Evolutionary conservation across 1,139 yeast genomes (phyloP), one percentile per base, ranked within the genome.

Genomic region (Blastobotrys niveus): DNA sequence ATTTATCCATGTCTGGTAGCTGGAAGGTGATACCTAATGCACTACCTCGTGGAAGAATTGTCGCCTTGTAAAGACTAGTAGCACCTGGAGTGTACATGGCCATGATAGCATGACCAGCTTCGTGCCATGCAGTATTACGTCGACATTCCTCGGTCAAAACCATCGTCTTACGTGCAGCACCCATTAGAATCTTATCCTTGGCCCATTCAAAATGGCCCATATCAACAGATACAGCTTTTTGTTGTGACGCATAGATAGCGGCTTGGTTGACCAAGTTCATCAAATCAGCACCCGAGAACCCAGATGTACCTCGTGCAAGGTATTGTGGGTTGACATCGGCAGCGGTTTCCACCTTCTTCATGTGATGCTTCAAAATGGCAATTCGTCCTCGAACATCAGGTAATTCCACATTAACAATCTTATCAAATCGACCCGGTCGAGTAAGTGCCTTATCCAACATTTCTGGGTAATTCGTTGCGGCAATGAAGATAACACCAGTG

Each of bases 51-150:
- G 98, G 98, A 52, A 91, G 73, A 54, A 91, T 89, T 0, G 99
- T 93, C 2, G 97, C 98, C 67, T 91, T 91, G 68, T 93, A 93
- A 49, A 93, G 73, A 2, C 96, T 89, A 5, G 96, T 88, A 8
- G 98, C 97, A n/a, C 95, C 96, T 9, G 81, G 80, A 9, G 96
- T 86, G 65, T 76, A 91, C 78, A 91, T 76, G 5, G 98, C 97
- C 86, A 89, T 87, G 48, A 91, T 86, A 3, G 98, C 98, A 67
- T 91, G 99, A 2, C 99, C 99, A 8, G 98, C 99, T 69, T 91
- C 99, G 67, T 91, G 99, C 65, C 81, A 93, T 2, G 98, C 98
- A 17, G 98, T 93, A 56, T 91, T 89, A 56, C 77, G 79, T 64
- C 97, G 79, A 0, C 95, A 78, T 55, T 91, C 96, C 64, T 91